Base-by-base conservation (phyloP, 768 basidiomycete species). In the Ramaria sp. region DNA sequence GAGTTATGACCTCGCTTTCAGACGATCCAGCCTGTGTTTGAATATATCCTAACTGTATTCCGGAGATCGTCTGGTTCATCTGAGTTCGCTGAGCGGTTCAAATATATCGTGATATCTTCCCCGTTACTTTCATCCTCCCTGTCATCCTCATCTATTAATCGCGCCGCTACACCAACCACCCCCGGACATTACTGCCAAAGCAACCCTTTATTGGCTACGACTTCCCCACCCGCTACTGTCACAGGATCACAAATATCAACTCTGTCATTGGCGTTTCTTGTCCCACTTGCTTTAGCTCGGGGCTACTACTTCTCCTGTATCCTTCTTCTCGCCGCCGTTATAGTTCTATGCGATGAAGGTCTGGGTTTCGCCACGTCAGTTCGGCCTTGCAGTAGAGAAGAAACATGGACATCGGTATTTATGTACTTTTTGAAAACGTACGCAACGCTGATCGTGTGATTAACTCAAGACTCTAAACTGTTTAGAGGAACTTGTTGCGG, bases 41-140 rank as follows among this genome's bases (percentile, higher is more conserved):
- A 59, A 48, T 13, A 10, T 7, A 37, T 37, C 34, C 57, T 55
- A 55, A 48, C 39, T 66, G 72, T 6, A 67, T 20, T 45, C 9
- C 22, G 41, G 20, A 53, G 30, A 38, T 51, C 38, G 6, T 46
- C 51, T 43, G 50, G 38, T 17, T 19, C 74, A 3, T 77, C 70
- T 60, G 74, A 77, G 19, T 86, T 88, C 62, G 78, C 80, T 9
- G 88, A 91, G 69, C 83, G 78, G 42, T 89, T 91, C 79, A 89
- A 89, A 67, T 90, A 89, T 75, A 81, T 80, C 59, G 79, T 90
- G 3, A 88, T 90, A 59, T 88, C 88, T 3, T 89, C 88, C 2
- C 81, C 86, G 7, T 73, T 90, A 9, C 75, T 90, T n/a, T 79
- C 85, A 3, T 67, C 80, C 2, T 71, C 79, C 53, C 72, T 83